A percentile compares a stretch with the other conserved stretches of the same genome.
phyloP scores from a whole-genome alignment of 2,329 filamentous ascomycete species.

The Colletotrichum scovillei region DNA sequence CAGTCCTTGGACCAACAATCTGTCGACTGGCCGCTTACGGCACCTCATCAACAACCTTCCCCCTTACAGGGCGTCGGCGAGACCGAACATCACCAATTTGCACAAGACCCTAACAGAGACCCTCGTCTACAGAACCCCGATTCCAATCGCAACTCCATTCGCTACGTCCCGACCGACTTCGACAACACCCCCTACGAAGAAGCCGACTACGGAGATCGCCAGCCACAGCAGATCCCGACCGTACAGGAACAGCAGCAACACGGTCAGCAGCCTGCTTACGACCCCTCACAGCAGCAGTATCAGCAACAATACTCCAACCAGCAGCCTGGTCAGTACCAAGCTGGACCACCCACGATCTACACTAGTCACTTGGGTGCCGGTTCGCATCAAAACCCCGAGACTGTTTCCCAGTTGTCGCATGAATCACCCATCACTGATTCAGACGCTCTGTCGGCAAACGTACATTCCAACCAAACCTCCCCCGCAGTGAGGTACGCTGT shows the following conservation, averaged over 20 bases:
- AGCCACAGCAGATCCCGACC: slow-evolving; percentile 43
- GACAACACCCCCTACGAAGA: slow-evolving; percentile 61
- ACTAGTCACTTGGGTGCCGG: slow-evolving; percentile 49
- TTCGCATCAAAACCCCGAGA: slow-evolving; percentile 64
- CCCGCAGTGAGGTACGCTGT: slow-evolving; percentile 53
- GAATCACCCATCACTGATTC: slow-evolving; percentile 67
- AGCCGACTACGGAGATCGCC: slow-evolving; percentile 54
- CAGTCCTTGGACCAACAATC: slow-evolving; percentile 49
- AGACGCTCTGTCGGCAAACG: slow-evolving; percentile 54
- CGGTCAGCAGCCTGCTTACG: slow-evolving; percentile 52
- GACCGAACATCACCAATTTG: slow-evolving; percentile 46
- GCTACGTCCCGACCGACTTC: slow-evolving; percentile 58
- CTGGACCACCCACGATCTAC: slow-evolving; percentile 47
- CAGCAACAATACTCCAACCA: slow-evolving; percentile 43
- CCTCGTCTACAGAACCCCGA: slow-evolving; percentile 53
- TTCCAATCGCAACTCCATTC: slow-evolving; percentile 55
- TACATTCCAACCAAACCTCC: slow-evolving; percentile 57
- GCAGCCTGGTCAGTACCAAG: slow-evolving; percentile 43
- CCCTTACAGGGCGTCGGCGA: slow-evolving; percentile 58
- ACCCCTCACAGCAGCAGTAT: slow-evolving; percentile 53
- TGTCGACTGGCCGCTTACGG: slow-evolving; percentile 47
- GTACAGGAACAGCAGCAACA: slow-evolving; percentile 48
- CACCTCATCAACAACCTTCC: slow-evolving; percentile 51
- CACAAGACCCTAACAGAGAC: slow-evolving; percentile 53
- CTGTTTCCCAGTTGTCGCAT: slow-evolving; percentile 71